A percentile compares a stretch with the other conserved stretches of the same genome.
Evolutionary conservation across 2,329 filamentous ascomycete genomes (phyloP).

Genomic region (Rhinocladiella mackenziei): DNA sequence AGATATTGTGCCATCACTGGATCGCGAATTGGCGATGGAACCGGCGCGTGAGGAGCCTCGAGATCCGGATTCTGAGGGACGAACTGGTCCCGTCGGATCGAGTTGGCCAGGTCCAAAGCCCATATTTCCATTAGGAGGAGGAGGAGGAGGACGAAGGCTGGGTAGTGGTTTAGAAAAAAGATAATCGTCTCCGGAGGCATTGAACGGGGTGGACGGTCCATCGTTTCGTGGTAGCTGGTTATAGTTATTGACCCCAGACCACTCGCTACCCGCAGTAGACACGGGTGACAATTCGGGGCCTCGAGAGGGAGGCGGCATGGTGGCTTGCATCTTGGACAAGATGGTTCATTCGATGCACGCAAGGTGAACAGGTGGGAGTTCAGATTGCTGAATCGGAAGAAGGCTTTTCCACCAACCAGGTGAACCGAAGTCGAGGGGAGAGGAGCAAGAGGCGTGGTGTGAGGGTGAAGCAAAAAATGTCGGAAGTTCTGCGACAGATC

Average conservation of each 20-base stretch:
- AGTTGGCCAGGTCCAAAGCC: slow-evolving; percentile 18
- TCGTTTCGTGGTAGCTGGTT: slow-evolving; percentile 44
- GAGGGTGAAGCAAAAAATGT: slow-evolving; percentile 22
- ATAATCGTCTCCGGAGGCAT: slow-evolving; percentile 18
- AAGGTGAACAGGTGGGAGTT: neutral
- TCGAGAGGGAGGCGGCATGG: slow-evolving; percentile 17
- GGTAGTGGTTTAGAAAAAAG: slow-evolving; percentile 11
- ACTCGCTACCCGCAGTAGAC: slow-evolving; percentile 77
- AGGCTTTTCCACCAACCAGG: too few relatives aligned
- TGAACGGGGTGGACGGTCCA: slow-evolving; percentile 44
- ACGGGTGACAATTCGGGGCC: slow-evolving; percentile 61
- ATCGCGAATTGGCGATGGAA: slow-evolving; percentile 68
- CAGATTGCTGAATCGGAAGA: too few relatives aligned
- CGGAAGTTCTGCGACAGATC: slow-evolving; percentile 14
- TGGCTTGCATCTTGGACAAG: slow-evolving; percentile 21
- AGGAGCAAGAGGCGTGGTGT: slow-evolving; percentile 1
- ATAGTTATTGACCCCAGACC: slow-evolving; percentile 68
- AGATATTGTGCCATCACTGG: slow-evolving; percentile 71
- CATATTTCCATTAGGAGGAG: slow-evolving; percentile 14
- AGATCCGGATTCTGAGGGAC: slow-evolving; percentile 34
- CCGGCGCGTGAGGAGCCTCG: slow-evolving; percentile 76
- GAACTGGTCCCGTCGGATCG: slow-evolving; percentile 41
- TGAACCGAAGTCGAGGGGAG: neutral
- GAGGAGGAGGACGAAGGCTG: slow-evolving; percentile 18
- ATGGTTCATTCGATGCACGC: slow-evolving; percentile 4